phyloP scores from a whole-genome alignment of 495 filamentous ascomycete genomes.

The Glutinoglossum americanum region DNA sequence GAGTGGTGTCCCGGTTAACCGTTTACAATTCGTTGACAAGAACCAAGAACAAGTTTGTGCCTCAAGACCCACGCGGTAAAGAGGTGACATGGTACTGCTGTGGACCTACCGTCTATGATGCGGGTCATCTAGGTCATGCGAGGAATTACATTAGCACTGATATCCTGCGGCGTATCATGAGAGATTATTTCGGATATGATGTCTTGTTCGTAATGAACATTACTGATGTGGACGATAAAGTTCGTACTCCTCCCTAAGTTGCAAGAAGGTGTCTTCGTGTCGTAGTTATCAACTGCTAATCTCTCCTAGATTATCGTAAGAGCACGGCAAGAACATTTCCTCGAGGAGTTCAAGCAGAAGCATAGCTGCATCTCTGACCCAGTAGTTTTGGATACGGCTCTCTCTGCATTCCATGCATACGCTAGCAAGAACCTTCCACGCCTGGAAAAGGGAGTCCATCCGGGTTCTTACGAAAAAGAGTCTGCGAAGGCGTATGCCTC shows the following conservation, averaged over 20 bases:
- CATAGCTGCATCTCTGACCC: conserved; percentile 24
- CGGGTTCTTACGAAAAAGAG: conserved; percentile 31
- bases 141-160: conserved; percentile 90
- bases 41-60: conserved; percentile 52
- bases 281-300: background rate
- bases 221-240: conserved; percentile 86
- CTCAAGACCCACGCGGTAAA: conserved; percentile 39
- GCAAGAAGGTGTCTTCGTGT: background rate
- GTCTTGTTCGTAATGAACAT: conserved; percentile 93
- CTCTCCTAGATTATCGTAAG: conserved; percentile 52
- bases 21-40: conserved; percentile 64
- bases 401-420: conserved; percentile 49
- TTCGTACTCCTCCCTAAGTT: conserved; percentile 12
- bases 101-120: conserved; percentile 85
- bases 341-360: conserved; percentile 29
- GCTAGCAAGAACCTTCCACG: conserved; percentile 54
- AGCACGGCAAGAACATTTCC: conserved; percentile 55
- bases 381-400: conserved; percentile 29
- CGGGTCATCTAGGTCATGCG: conserved; percentile 75
- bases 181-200: conserved; percentile 67
- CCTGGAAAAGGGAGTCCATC: conserved; percentile 21
- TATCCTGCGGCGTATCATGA: conserved; percentile 70
- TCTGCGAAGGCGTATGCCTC: conserved; percentile 38
- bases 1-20: conserved; percentile 24
- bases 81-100: conserved; percentile 78